A percentile compares a stretch with the other conserved stretches of the same genome.
phyloP scores from a whole-genome alignment of 2,329 filamentous ascomycete genomes.

The Fusarium nurragi region DNA sequence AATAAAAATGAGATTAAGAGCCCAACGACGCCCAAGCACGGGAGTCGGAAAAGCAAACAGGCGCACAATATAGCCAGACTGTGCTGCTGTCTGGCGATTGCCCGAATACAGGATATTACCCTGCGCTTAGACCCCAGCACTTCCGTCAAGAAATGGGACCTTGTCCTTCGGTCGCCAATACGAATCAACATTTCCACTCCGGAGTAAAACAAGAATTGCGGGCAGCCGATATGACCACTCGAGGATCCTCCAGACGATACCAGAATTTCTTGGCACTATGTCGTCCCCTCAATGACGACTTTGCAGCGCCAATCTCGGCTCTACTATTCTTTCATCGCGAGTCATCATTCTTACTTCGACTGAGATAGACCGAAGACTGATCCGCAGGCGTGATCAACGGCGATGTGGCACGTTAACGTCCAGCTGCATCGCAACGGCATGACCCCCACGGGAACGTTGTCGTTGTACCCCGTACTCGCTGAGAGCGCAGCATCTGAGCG shows the following conservation, averaged over 20 bases:
- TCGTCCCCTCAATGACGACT: constrained; percentile 25
- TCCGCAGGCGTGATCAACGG: constrained; percentile 19
- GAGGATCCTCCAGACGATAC: constrained; percentile 13
- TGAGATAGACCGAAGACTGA: constrained; percentile 10
- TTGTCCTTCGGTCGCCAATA: not conserved
- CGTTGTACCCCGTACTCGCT: not conserved
- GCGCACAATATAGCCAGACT: not conserved
- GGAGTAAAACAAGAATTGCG: constrained; percentile 28
- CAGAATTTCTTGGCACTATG: constrained; percentile 23
- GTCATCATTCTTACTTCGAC: constrained; percentile 5
- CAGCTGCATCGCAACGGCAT: constrained; percentile 13
- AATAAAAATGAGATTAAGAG: not conserved
- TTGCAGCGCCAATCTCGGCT: constrained; percentile 24
- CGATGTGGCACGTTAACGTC: constrained; percentile 12
- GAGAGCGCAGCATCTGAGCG: not conserved
- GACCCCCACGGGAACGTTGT: constrained; percentile 2
- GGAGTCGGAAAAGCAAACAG: constrained; percentile 3
- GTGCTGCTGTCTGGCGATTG: not conserved
- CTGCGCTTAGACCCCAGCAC: constrained; percentile 12
- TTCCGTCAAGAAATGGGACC: constrained; percentile 1
- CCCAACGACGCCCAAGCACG: constrained; percentile 1
- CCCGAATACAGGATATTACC: not conserved
- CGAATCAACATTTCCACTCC: constrained; percentile 5
- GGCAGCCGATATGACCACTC: constrained; percentile 7
- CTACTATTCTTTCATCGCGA: not conserved